Conservation (phyloP, 768 basidiomycete species). For the Tephrocybe sp. region DNA sequence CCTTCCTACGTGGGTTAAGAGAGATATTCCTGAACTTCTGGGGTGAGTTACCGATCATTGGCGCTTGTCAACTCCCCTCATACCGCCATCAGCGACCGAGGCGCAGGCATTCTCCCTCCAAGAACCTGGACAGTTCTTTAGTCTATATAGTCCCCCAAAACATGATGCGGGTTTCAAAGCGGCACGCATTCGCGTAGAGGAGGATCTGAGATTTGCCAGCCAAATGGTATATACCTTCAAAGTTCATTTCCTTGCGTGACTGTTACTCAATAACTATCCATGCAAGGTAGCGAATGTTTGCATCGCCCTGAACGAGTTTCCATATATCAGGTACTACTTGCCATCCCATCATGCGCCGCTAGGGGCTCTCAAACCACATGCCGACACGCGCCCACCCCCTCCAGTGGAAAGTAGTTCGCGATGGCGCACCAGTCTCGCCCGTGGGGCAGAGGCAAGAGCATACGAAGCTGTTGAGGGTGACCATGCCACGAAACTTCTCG, state of each 20-base stretch:
- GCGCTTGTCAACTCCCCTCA: constrained; percentile 2
- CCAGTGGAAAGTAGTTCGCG: constrained; percentile 61
- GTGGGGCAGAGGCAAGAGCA: constrained; percentile 66
- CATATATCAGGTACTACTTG: constrained; percentile 89
- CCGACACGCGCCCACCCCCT: constrained; percentile 61
- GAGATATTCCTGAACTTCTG: constrained; percentile 94
- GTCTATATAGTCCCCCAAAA: constrained; percentile 82
- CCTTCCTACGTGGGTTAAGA: constrained; percentile 70
- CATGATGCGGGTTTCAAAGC: constrained; percentile 62
- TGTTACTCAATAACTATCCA: constrained; percentile 1
- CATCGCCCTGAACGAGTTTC: constrained; percentile 88
- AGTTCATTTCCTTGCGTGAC: not conserved
- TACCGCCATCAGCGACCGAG: constrained; percentile 62
- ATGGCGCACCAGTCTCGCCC: constrained; percentile 81
- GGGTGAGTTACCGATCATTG: constrained; percentile 51
- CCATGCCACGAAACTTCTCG: constrained; percentile 77
- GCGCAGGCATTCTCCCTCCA: constrained; percentile 81
- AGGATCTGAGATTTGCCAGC: constrained; percentile 76
- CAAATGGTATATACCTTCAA: constrained; percentile 53
- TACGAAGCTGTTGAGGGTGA: constrained; percentile 72
- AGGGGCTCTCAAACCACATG: constrained; percentile 73
- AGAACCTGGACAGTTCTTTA: constrained; percentile 80
- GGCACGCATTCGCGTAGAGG: constrained; percentile 76
- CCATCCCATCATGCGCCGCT: constrained; percentile 81
- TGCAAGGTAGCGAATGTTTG: constrained; percentile 82